Evolutionary conservation across 1,139 yeast genomes (phyloP), one percentile per base, ranked within the genome.

Genomic region (Hansenula sp.): DNA sequence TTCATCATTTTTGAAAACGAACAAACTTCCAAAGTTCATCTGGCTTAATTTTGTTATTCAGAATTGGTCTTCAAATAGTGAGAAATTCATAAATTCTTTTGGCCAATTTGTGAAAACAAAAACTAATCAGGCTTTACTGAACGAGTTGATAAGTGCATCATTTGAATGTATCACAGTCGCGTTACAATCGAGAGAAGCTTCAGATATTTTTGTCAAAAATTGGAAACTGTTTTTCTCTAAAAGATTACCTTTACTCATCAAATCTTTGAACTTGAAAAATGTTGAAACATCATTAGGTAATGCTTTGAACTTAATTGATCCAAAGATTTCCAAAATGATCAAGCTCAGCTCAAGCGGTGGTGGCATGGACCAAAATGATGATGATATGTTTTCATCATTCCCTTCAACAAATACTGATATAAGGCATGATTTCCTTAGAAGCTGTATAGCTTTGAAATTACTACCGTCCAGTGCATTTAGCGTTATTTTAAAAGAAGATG

Each of bases 401-500:
- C 76, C 79, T 2, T 62, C 76, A 2, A 68, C 76, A 2, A 66
- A 70, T 30, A 58, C 67, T 21, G 83, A 77, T 53, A 66, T 81
- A 3, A 71, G 84, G 41, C 81, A 77, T 49, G 76, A 72, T 17
- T 79, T 84, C 45, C 59, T 82, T 18, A 77, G 76, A 51, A 70
- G 77, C 15, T 72, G 84, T 48, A 66, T 79, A 17, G 69, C 76
- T 28, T 50, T 74, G 31, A 65, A 65, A 3, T 52, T 76, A 16
- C 64, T 73, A 19, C 69, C 70, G 2, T 63, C 68, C 2, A 65
- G 67, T 15, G 59, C 75, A 10, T 70, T 76, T 47, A 72, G 69
- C 42, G 66, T 69, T 33, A 68, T 77, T 29, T 67, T 79, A 41
- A 74, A 69, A 44, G 76, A 61, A 53, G 78, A 71, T 46, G 72